Evolutionary conservation across 768 basidiomycete genomes (phyloP), one percentile per base, ranked within the genome.

Genomic region (Leccinum arenicola): DNA sequence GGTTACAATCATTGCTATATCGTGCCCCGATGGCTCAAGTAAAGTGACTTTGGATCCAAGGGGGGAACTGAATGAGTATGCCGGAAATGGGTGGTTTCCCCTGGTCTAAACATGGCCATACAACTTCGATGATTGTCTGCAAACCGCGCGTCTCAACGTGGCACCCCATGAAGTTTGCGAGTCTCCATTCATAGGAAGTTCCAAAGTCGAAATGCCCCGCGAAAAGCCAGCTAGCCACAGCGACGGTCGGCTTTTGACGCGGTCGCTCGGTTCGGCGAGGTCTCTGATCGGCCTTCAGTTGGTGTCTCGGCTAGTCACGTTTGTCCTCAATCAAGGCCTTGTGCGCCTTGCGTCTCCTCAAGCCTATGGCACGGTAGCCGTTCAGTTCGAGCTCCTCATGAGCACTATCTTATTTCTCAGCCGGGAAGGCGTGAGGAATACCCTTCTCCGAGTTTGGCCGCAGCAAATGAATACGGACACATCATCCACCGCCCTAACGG

Each of bases 321-420:
- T 97, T 72, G 69, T 80, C 5, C 80, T 99, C 25, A 98, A 98
- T 74, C 95, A 97, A 73, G 83, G 84, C 0, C 80, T 98, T 12
- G 79, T 98, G 43, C 86, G 93, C 1, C 79, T 95, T 29, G 87
- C 89, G 2, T 87, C 93, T 0, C 95, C 95, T 1, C 83, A 84
- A 35, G 89, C 88, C 14, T 95, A 93, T 69, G 89, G 96, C 10
- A 94, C 91, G 0, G 94, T 93, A 15, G 85, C 93, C 0, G 90
- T 99, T 61, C 95, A 97, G 67, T 94, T 98, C 73, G 97, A 98
- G 70, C 83, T 98, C 27, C 69, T 98, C 25, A 81, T 91, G 50
- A 91, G 88, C 64, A 94, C 94, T 11, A 91, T 95, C 66, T 79
- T 98, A 48, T 98, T 98, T 72, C 79, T 98, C 8, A 88, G 89